Conservation (phyloP, 345 rosid genomes). For the Mallotus nudiflorus region DNA sequence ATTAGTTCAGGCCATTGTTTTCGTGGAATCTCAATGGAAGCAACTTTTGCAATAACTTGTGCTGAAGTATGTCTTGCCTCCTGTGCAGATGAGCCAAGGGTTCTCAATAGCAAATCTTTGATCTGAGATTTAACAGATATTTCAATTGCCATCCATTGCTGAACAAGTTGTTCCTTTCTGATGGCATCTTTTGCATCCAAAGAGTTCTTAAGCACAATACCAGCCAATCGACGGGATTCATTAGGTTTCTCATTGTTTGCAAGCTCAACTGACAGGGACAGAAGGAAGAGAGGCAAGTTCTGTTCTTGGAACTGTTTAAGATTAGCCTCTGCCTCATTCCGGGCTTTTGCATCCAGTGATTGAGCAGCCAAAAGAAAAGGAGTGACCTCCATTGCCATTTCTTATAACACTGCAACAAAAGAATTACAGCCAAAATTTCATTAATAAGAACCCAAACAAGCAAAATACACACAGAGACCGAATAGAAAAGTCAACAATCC, state of each 20-base stretch:
- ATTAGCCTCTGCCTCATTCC: conserved; percentile 74
- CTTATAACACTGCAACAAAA: conserved; percentile 31
- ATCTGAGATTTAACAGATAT: conserved; percentile 68
- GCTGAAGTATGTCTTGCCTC: conserved; percentile 91
- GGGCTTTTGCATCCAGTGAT: conserved; percentile 65
- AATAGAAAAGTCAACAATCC: not conserved
- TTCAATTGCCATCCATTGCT: conserved; percentile 74
- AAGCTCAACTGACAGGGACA: conserved; percentile 81
- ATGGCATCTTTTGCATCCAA: conserved; percentile 78
- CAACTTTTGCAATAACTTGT: conserved; percentile 90
- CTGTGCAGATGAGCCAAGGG: conserved; percentile 59
- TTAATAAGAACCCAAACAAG: not conserved
- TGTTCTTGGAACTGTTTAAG: conserved; percentile 82
- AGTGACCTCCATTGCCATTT: conserved; percentile 92
- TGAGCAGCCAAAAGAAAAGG: conserved; percentile 79
- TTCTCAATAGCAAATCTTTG: conserved; percentile 66
- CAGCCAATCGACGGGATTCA: conserved; percentile 85
- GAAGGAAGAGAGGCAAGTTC: conserved; percentile 65
- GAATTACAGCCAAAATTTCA: not conserved
- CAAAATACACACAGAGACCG: not conserved
- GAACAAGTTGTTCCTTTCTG: conserved; percentile 65
- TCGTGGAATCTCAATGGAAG: conserved; percentile 84
- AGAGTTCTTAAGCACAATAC: conserved; percentile 89
- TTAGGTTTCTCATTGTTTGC: conserved; percentile 72
- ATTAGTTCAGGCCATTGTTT: conserved; percentile 94